Base-by-base conservation (phyloP, 116 monocot species). In the Phalaenopsis hybrid region DNA sequence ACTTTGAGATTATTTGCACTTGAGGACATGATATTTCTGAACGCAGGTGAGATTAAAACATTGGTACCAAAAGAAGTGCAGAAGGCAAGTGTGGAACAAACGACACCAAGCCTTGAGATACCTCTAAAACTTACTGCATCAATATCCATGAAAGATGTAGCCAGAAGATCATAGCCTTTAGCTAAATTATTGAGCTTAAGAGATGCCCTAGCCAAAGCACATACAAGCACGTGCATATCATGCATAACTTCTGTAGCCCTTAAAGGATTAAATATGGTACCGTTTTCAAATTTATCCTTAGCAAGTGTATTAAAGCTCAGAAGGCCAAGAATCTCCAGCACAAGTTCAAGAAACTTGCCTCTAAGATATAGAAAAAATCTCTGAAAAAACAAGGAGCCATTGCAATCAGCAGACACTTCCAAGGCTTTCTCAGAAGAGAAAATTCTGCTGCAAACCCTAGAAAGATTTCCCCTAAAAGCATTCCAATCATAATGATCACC, bases 111-210 rank as follows among this genome's bases (percentile, higher is more conserved):
- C 33, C 78, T 84, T 72, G 92, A 86, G 74, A 98, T 86, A 68
- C 49, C 86, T 75, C 41, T 74, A 82, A 67, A 83, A 87, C 93
- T 98, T 57, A 63, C 74, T 28, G 3, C 5, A 74, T 98, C 95
- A 63, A 89, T 92, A 79, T 93, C 90, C 82, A 89, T 34, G 81
- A 93, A 93, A 68, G 95, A 93, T 84, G 84, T 83, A 61, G 89
- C 82, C 79, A 98, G 87, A 83, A 95, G 89, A 90, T 95, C 98
- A 87, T 93, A 98, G n/a, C 86, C 85, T 80, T 87, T 90, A 57
- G 89, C 89, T 84, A 94, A 69, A 48, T 84, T 81, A 80, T 86
- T 88, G 34, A 91, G 57, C 72, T 61, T 74, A 68, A 50, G 51
- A 44, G 95, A 89, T 77, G 86, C 77, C 73, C 43, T 78, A 76